These are phyloP conservation scores for Colletotrichum brevisporum DNA, from an alignment of 2,329 filamentous ascomycete species.

Conservation along the genomic window DNA sequence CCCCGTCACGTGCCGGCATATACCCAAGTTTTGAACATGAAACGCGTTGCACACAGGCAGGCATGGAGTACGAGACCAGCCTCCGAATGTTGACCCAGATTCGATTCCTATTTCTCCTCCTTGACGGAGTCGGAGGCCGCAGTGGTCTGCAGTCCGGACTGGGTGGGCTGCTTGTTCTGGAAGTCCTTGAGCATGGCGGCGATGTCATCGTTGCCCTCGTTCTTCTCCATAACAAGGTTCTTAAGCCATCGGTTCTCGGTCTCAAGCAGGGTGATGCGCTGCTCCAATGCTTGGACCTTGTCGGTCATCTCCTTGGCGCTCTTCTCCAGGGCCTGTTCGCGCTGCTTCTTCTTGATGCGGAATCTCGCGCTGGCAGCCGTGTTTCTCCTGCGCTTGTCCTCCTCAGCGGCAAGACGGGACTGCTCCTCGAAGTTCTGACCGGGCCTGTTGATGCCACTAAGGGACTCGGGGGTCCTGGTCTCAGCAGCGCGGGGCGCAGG, in stretches of 20 bases:
- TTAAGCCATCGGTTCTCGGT: conserved; percentile 88
- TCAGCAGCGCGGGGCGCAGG: conserved; percentile 52
- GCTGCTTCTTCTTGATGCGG: conserved; percentile 96
- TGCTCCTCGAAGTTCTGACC: conserved; percentile 76
- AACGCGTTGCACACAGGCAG: conserved; percentile 17
- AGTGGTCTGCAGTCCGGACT: not conserved
- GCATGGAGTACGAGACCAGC: not conserved
- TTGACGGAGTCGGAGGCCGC: conserved; percentile 20
- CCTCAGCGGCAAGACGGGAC: conserved; percentile 82
- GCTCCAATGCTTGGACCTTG: conserved; percentile 81
- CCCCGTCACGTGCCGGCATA: conserved; percentile 20
- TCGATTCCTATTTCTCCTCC: conserved; percentile 18
- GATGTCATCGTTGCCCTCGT: conserved; percentile 72
- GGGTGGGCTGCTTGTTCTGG: conserved; percentile 51
- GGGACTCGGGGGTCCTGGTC: conserved; percentile 62
- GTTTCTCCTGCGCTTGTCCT: conserved; percentile 91
- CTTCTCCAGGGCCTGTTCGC: conserved; percentile 87
- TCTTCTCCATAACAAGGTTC: conserved; percentile 86
- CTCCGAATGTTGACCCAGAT: not conserved
- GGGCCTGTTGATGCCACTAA: conserved; percentile 53
- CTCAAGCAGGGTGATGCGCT: conserved; percentile 81
- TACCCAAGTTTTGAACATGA: conserved; percentile 20
- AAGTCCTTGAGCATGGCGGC: conserved; percentile 67
- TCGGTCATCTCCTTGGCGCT: conserved; percentile 87
- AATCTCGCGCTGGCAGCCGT: conserved; percentile 91